Conservation (phyloP, 306 rosid genomes). For the Oxytropis ochrocephala region DNA sequence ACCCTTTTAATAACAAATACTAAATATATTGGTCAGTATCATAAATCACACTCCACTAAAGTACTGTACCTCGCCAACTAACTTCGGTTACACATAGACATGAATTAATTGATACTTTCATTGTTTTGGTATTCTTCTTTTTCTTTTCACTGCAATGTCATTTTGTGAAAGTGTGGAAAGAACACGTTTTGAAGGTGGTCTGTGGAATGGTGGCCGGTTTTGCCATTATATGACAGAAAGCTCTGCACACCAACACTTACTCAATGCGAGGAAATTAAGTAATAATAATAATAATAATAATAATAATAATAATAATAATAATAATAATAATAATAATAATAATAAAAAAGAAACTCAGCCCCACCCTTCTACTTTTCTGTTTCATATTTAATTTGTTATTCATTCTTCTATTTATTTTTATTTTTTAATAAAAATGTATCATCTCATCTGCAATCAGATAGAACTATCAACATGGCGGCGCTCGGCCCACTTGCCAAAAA, state of each 20-base stretch:
- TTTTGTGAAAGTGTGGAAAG: neutral
- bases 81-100: neutral
- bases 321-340: too few relatives aligned
- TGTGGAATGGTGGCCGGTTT: neutral
- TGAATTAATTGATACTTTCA: neutral
- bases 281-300: too few relatives aligned
- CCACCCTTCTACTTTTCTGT: neutral
- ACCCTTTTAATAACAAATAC: too few relatives aligned
- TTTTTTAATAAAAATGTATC: too few relatives aligned
- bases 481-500: too few relatives aligned
- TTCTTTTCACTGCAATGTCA: neutral
- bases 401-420: neutral
- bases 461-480: too few relatives aligned
- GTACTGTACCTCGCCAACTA: too few relatives aligned
- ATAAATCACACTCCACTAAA: too few relatives aligned
- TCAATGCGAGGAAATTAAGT: neutral
- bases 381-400: neutral
- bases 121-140: neutral
- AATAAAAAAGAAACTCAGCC: neutral
- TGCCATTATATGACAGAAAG: neutral
- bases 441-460: too few relatives aligned
- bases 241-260: neutral
- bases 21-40: too few relatives aligned
- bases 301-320: too few relatives aligned
- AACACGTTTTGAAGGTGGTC: neutral